Evolutionary conservation across 73 alveolate species (phyloP), one percentile per base, ranked within the genome.

Genomic region (Stentor roeselii): DNA sequence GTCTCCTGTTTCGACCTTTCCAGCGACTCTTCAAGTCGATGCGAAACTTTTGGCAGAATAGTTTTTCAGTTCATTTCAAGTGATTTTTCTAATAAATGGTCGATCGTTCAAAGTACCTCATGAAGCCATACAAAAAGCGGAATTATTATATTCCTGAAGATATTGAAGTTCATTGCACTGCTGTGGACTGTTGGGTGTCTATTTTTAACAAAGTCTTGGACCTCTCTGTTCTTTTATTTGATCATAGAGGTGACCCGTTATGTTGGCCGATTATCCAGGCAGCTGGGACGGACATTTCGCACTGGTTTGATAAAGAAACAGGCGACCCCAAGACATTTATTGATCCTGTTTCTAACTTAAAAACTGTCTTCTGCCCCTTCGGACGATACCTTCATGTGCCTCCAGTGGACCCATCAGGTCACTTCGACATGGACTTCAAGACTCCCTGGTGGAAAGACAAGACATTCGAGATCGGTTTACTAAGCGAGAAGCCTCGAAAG

Each of bases 351-450:
- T 97, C 99, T 30, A 95, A 98, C 36, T 86, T 94, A 86, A 67
- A 86, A 86, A 90, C 59, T 37, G 78, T 87, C 90, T 97, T 91
- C 85, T 93, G 99, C 82, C 99, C 99, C 36, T 87, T 91, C 86
- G 99, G 99, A 0, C 86, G 98, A 83, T 98, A 90, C 86, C 95
- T 98, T 75, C 99, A 98, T 76, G 95, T 96, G 61, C 99, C 99
- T 39, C 98, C 98, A 27, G 82, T 89, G 32, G 97, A 90, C 77
- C 99, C 99, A 3, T 95, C 89, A 78, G 88, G 86, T 32, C 83
- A 84, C 75, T 90, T 94, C 93, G 92, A 94, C 82, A 88, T 85
- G 61, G 50, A 84, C 59, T 90, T 94, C 74, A 85, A 86, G 41
- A 90, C 90, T 50, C 99, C 99, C 80, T 97, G 99, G 99, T 97